Conservation (phyloP, 495 filamentous ascomycete species). For the Penicillium atrosanguineum region DNA sequence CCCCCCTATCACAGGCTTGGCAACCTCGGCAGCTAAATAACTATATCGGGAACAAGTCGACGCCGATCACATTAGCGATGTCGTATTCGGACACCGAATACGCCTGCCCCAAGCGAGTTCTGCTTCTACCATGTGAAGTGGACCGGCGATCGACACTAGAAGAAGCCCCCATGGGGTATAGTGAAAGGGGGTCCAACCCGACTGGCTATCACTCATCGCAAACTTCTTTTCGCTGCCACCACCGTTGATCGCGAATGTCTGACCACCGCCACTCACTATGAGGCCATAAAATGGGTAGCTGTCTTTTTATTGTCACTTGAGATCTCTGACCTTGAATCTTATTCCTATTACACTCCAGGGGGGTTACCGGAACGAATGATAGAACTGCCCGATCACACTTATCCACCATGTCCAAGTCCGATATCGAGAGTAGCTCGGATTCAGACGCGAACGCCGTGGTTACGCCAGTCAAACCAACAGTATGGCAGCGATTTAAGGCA, state of each 20-base stretch:
- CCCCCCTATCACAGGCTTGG: no score
- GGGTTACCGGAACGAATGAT: background rate
- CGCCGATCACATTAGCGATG: constrained; percentile 1
- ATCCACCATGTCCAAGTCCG: constrained; percentile 24
- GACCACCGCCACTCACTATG: no score
- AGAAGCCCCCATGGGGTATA: background rate
- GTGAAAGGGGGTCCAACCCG: background rate
- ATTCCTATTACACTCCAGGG: background rate
- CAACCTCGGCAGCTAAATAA: background rate
- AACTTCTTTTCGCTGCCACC: background rate
- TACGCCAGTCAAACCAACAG: constrained; percentile 15
- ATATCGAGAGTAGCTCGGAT: constrained; percentile 18
- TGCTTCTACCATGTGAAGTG: constrained; percentile 4
- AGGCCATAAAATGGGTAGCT: constrained; percentile 1
- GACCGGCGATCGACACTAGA: background rate
- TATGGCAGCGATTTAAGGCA: constrained; percentile 23
- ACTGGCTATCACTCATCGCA: background rate
- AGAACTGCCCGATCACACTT: background rate
- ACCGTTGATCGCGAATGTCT: background rate
- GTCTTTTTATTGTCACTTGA: background rate
- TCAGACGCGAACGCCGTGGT: constrained; percentile 8
- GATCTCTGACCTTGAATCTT: background rate
- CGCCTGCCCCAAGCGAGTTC: background rate
- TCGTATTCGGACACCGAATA: constrained; percentile 5
- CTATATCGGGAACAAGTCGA: background rate